A percentile compares a stretch with the other conserved stretches of the same genome.
Evolutionary conservation across 108 stramenopile genomes (phyloP).

Genomic region (Ochromonas danica): DNA sequence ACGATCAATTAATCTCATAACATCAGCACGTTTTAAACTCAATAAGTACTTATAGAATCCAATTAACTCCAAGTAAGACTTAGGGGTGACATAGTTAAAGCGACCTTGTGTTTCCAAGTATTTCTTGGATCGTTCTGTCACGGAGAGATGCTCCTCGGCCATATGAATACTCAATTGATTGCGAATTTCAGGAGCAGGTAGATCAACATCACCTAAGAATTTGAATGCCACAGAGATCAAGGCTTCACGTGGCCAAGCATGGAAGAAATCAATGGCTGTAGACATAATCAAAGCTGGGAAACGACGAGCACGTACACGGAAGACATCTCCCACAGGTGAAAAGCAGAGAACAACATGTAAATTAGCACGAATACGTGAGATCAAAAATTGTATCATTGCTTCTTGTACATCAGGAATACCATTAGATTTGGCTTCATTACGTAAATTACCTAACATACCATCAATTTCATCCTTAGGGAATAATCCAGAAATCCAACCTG

Average conservation of each 20-base stretch:
- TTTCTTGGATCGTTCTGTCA: constrained; percentile 57
- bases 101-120: constrained; percentile 70
- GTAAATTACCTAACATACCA: constrained; percentile 64
- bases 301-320: constrained; percentile 75
- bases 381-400: constrained; percentile 67
- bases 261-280: constrained; percentile 79
- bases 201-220: constrained; percentile 72
- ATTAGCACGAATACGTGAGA: constrained; percentile 68
- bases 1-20: constrained; percentile 71
- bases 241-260: constrained; percentile 83
- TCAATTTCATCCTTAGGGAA: constrained; percentile 80
- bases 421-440: constrained; percentile 72
- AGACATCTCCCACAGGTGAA: constrained; percentile 78
- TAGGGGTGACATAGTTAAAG: constrained; percentile 87
- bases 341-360: constrained; percentile 79
- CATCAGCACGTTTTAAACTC: constrained; percentile 66
- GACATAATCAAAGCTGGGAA: constrained; percentile 83
- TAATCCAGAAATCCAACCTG: constrained; percentile 79
- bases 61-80: constrained; percentile 79
- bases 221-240: constrained; percentile 73
- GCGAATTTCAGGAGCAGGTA: constrained; percentile 47
- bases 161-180: constrained; percentile 66
- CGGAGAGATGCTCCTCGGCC: constrained; percentile 79
- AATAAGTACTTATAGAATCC: constrained; percentile 79
- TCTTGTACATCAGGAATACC: constrained; percentile 73